These are phyloP conservation scores for Micractinium conductrix DNA, from an alignment of 139 green algal species.

Conservation along the genomic window DNA sequence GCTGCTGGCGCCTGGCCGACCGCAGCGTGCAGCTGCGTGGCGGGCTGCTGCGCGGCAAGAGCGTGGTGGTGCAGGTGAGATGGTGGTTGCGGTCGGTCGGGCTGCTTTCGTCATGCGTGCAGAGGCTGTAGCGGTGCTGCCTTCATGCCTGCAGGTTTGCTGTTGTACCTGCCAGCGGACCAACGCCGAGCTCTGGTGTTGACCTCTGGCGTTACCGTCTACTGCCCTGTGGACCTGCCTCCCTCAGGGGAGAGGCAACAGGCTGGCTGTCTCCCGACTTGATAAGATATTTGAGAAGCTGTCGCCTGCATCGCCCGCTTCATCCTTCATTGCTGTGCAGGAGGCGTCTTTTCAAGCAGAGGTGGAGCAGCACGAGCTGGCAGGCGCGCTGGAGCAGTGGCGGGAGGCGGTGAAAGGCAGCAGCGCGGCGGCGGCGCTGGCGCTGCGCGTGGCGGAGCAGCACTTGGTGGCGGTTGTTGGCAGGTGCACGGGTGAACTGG, in stretches of 20 bases:
- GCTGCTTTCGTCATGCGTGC: too few relatives aligned
- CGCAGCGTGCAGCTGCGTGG: conserved; percentile 15
- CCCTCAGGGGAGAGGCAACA: too few relatives aligned
- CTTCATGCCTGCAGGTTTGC: too few relatives aligned
- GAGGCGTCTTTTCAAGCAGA: conserved; percentile 7
- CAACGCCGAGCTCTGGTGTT: too few relatives aligned
- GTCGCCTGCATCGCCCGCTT: neutral
- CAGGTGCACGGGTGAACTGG: neutral
- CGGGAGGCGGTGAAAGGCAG: neutral
- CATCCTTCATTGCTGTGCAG: neutral
- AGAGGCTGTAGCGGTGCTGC: too few relatives aligned
- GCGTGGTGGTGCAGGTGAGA: conserved; percentile 9
- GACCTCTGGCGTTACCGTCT: too few relatives aligned
- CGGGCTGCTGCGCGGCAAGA: conserved; percentile 8
- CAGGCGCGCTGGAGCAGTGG: conserved; percentile 9
- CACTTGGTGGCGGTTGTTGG: neutral
- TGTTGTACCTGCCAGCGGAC: too few relatives aligned
- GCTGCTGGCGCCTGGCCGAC: conserved; percentile 22
- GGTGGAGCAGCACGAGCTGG: conserved; percentile 20
- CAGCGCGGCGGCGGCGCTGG: neutral
- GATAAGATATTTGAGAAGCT: too few relatives aligned
- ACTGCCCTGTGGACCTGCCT: too few relatives aligned
- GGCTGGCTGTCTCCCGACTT: too few relatives aligned
- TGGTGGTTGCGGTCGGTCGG: too few relatives aligned
- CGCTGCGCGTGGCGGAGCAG: neutral